Conservation (phyloP, 2,329 filamentous ascomycete genomes). For the Xylariaceae sp. region DNA sequence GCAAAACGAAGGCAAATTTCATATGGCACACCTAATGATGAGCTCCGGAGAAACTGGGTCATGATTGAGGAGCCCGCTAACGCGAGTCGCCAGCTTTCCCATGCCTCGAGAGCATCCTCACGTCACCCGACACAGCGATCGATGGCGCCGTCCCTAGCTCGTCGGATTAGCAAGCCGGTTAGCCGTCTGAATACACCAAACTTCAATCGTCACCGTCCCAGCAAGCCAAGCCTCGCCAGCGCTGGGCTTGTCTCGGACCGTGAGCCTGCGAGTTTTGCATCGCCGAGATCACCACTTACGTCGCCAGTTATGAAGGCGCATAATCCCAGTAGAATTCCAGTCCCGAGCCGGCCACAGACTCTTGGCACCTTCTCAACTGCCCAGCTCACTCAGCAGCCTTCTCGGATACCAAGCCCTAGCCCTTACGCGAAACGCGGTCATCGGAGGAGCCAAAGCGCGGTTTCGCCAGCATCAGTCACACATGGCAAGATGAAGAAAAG, state of each 20-base stretch:
- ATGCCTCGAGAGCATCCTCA: constrained; percentile 36
- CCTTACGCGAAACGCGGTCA: constrained; percentile 41
- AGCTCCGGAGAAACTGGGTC: constrained; percentile 73
- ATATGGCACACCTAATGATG: constrained; percentile 52
- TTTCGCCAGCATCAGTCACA: constrained; percentile 49
- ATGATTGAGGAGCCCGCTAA: constrained; percentile 59
- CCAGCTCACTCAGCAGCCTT: constrained; percentile 31
- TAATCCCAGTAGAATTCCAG: constrained; percentile 52
- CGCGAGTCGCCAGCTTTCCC: constrained; percentile 28
- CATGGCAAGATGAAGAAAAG: constrained; percentile 27
- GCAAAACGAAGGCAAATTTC: constrained; percentile 62
- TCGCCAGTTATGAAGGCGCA: constrained; percentile 24
- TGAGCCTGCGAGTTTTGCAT: constrained; percentile 61
- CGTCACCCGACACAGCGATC: constrained; percentile 40
- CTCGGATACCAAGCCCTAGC: constrained; percentile 40
- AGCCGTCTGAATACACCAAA: constrained; percentile 43
- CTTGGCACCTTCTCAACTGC: constrained; percentile 30
- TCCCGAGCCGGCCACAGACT: constrained; percentile 41
- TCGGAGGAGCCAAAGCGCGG: constrained; percentile 53
- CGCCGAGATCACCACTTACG: constrained; percentile 49
- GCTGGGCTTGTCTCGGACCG: constrained; percentile 48
- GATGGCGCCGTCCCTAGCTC: constrained; percentile 39
- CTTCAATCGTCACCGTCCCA: constrained; percentile 43
- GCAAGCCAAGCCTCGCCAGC: constrained; percentile 54
- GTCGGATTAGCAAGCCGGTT: constrained; percentile 53